phyloP scores from a whole-genome alignment of 148 eudicot species.

The Camellia japonica region DNA sequence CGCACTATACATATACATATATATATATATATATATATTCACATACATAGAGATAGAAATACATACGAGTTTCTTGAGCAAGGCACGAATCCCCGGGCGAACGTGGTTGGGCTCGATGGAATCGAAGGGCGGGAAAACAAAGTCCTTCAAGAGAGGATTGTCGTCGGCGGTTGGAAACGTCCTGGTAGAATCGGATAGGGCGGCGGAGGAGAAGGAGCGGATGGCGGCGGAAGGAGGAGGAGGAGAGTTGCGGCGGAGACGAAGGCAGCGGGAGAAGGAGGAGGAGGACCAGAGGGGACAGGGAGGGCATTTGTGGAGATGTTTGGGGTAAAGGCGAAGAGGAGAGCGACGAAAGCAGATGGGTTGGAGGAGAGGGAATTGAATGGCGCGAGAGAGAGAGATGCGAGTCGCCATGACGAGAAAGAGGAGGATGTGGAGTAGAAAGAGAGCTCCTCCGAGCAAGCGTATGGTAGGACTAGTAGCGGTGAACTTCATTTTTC shows the following conservation, averaged over 20 bases:
- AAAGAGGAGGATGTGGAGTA: slow-evolving; percentile 1
- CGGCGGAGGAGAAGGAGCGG: slow-evolving; percentile 26
- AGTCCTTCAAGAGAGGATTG: slow-evolving; percentile 68
- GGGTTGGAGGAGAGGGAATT: slow-evolving; percentile 23
- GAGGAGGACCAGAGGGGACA: slow-evolving; percentile 89
- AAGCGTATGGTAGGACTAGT: not conserved
- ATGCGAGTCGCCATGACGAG: slow-evolving; percentile 49
- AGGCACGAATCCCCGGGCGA: slow-evolving; percentile 75
- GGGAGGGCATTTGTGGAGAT: slow-evolving; percentile 38
- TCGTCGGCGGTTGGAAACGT: slow-evolving; percentile 14
- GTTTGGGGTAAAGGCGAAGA: slow-evolving; percentile 16
- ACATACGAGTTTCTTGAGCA: slow-evolving; percentile 57
- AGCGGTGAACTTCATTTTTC: not conserved
- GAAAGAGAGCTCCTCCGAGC: not conserved
- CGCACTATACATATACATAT: not conserved
- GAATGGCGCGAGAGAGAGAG: slow-evolving; percentile 28
- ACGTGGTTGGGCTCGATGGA: slow-evolving; percentile 69
- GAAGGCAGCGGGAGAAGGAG: slow-evolving; percentile 63
- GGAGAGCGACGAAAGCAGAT: slow-evolving; percentile 21
- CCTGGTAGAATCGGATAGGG: not conserved
- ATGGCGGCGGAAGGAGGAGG: slow-evolving; percentile 15
- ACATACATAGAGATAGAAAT: not conserved
- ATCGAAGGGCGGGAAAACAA: slow-evolving; percentile 88
- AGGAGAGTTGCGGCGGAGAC: slow-evolving; percentile 12
- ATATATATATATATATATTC: not conserved